Evolutionary conservation across 805 yeast species (phyloP), one percentile per base, ranked within the genome.

Genomic region (Ogataea trehalophila): DNA sequence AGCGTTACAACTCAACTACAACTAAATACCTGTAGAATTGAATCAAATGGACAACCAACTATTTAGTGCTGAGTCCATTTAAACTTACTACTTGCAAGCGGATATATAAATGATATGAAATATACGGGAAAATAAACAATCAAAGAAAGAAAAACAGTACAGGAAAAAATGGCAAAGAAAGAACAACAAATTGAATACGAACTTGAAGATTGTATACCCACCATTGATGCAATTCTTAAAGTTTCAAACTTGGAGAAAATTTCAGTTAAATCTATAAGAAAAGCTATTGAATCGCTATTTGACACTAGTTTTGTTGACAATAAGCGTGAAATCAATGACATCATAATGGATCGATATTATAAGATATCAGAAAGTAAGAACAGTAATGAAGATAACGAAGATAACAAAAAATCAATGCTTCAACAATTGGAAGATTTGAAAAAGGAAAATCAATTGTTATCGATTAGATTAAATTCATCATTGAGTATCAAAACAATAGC

Each of bases 261-360:
- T 15, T 79, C 91, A 0, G 89, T 85, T 6, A 85, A 84, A 62
- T 76, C 78, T 60, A 79, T 87, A 22, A 70, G 95, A 51, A 73
- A 75, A 49, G 92, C 91, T 0, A 58, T 87, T n/a, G 88, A 83
- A 60, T 86, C 79, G 51, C 69, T 87, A 33, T 85, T 81, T 57
- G 77, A 75, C 5, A 70, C 75, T 1, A 81, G 84, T 53, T 70
- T 85, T 39, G 47, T 45, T n/a, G 39, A 31, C 9, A 71, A 75
- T 20, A 69, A 83, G 74, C 76, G 80, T 55, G 74, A 66, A 23
- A 71, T 86, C 40, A 85, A 84, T 54, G 80, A 76, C 2, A 55
- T 81, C 35, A 84, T 87, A 39, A 62, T 85, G 53, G 74, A 72
- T 11, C 66, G 92, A 45, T 85, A 80, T 57, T 71, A 77, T 51